phyloP scores from a whole-genome alignment of 2,329 filamentous ascomycete genomes.

The Emmonsiellopsis sp. region DNA sequence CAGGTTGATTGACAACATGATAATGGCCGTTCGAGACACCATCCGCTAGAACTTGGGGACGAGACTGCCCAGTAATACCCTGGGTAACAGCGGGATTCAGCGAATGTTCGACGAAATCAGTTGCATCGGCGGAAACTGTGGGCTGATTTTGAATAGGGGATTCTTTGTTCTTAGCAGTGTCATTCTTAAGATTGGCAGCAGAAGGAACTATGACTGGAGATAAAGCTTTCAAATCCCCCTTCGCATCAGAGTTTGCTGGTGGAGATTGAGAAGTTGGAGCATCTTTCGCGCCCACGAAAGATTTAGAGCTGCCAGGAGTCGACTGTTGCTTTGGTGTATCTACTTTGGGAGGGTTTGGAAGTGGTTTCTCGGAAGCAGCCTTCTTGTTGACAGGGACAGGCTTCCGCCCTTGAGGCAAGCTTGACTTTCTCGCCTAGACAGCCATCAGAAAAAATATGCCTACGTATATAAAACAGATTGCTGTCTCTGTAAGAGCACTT shows the following conservation, averaged over 20 bases:
- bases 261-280: neutral
- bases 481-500: no score
- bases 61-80: neutral
- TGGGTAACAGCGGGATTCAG: neutral
- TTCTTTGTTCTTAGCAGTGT: no score
- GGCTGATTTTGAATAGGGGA: no score
- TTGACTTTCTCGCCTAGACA: neutral
- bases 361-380: constrained; percentile 10
- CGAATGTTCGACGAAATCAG: neutral
- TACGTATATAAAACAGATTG: no score
- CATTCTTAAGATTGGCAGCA: no score
- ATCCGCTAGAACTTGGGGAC: neutral
- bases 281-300: constrained; percentile 6
- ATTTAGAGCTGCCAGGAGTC: neutral
- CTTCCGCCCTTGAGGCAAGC: neutral
- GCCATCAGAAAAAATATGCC: neutral
- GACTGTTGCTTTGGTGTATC: neutral
- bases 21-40: neutral
- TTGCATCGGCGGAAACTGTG: no score
- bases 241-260: no score
- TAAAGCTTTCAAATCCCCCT: no score
- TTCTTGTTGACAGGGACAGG: constrained; percentile 1
- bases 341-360: constrained; percentile 7
- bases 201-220: no score
- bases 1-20: neutral